phyloP scores from a whole-genome alignment of 176 grass and related monocot species.

The Saccharum spontaneum region DNA sequence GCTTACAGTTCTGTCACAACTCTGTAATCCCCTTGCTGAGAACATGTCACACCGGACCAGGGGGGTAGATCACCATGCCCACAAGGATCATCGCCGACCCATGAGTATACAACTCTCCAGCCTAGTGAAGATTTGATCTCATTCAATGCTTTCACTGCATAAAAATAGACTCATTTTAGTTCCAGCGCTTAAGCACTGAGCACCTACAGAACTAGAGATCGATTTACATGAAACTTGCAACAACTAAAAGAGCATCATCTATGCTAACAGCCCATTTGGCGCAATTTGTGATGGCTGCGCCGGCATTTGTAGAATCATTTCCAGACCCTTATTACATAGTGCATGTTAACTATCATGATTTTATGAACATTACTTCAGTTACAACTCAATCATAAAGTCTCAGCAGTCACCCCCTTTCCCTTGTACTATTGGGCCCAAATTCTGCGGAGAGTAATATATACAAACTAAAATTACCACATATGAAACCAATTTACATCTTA shows the following conservation, averaged over 20 bases:
- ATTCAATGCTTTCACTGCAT: slow-evolving; percentile 98
- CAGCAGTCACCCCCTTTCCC: neutral
- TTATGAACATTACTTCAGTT: neutral
- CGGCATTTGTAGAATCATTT: too few relatives aligned
- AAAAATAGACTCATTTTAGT: slow-evolving; percentile 18
- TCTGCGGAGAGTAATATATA: neutral
- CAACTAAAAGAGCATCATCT: too few relatives aligned
- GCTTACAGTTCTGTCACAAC: slow-evolving; percentile 96
- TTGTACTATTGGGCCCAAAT: neutral
- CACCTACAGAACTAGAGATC: neutral
- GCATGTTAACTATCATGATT: neutral
- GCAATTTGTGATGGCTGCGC: too few relatives aligned
- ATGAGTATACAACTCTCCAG: slow-evolving; percentile 98
- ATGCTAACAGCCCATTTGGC: too few relatives aligned
- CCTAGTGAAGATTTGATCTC: slow-evolving; percentile 95
- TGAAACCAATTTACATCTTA: neutral
- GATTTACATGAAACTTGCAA: too few relatives aligned
- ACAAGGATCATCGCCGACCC: slow-evolving; percentile 97
- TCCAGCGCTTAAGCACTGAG: neutral
- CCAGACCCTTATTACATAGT: neutral
- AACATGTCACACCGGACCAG: slow-evolving; percentile 98
- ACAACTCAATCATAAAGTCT: neutral
- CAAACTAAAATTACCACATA: neutral
- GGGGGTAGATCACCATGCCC: slow-evolving; percentile 88
- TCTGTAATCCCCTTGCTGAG: slow-evolving; percentile 94